phyloP scores from a whole-genome alignment of 208 protist species.

The Acanthamoeba quina region DNA sequence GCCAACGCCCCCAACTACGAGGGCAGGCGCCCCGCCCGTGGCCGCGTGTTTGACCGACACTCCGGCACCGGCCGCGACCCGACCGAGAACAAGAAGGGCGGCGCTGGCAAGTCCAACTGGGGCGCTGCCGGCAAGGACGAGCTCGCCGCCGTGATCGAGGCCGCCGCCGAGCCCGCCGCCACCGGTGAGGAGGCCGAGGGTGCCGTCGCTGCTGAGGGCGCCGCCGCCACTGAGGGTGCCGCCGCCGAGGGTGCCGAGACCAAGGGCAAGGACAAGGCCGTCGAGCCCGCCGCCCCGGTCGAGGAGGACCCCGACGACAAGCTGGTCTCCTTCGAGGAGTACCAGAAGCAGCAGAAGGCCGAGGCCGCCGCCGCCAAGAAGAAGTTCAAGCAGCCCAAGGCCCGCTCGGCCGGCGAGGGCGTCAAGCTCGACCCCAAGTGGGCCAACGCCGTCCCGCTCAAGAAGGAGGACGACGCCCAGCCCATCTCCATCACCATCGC shows the following conservation, averaged over 20 bases:
- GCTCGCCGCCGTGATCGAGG: neutral
- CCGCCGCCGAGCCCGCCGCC: neutral
- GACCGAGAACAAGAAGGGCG: constrained; percentile 38
- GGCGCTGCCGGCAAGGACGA: neutral
- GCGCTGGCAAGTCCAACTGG: constrained; percentile 26
- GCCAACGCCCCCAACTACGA: neutral
- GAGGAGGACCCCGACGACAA: neutral
- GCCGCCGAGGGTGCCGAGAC: neutral
- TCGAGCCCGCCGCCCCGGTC: neutral
- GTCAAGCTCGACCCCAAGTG: constrained; percentile 66
- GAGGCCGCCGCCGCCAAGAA: neutral
- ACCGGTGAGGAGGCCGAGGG: neutral
- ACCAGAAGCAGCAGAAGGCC: neutral
- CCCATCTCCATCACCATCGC: neutral
- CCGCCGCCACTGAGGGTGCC: neutral
- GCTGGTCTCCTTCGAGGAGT: neutral
- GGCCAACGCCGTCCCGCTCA: constrained; percentile 52
- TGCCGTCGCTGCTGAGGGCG: neutral
- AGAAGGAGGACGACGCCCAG: constrained; percentile 23
- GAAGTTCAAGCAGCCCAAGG: constrained; percentile 23
- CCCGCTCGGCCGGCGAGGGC: constrained; percentile 37
- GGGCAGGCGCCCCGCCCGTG: neutral
- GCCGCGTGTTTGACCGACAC: constrained; percentile 43
- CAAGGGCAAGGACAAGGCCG: neutral
- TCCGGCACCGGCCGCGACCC: constrained; percentile 61